These are phyloP conservation scores for Pestalotiopsis sp. DNA, from an alignment of 2,329 filamentous ascomycete species.

Conservation along the genomic window DNA sequence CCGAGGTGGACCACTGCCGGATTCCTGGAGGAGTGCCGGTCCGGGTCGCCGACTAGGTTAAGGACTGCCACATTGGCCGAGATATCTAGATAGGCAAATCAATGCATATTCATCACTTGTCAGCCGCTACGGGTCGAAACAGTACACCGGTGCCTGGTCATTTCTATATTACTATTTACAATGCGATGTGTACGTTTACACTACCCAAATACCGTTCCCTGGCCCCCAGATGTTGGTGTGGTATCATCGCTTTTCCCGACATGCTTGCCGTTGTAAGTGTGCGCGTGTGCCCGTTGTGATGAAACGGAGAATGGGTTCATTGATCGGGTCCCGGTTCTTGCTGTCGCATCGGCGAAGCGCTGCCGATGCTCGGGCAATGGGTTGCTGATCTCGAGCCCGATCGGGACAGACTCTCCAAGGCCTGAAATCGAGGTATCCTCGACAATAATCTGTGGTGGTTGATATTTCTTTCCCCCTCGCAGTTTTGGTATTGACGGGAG, in stretches of 20 bases:
- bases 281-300: not conserved
- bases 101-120: too few relatives aligned
- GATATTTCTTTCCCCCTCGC: constrained; percentile 41
- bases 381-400: constrained; percentile 31
- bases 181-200: not conserved
- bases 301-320: not conserved
- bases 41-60: constrained; percentile 63
- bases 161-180: not conserved
- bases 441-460: constrained; percentile 37
- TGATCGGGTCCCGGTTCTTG: not conserved
- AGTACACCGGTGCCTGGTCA: too few relatives aligned
- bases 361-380: constrained; percentile 28
- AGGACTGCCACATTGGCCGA: too few relatives aligned
- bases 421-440: constrained; percentile 27
- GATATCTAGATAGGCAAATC: too few relatives aligned
- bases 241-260: not conserved
- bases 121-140: too few relatives aligned
- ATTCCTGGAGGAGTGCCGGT: constrained; percentile 67
- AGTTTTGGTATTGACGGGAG: constrained; percentile 41
- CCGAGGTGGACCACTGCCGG: constrained; percentile 56
- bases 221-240: not conserved
- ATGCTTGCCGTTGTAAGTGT: not conserved
- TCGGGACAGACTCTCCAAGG: constrained; percentile 18
- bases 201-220: not conserved
- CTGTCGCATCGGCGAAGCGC: constrained; percentile 26